phyloP scores from a whole-genome alignment of 768 basidiomycete species.

The Serendipita vermifera region DNA sequence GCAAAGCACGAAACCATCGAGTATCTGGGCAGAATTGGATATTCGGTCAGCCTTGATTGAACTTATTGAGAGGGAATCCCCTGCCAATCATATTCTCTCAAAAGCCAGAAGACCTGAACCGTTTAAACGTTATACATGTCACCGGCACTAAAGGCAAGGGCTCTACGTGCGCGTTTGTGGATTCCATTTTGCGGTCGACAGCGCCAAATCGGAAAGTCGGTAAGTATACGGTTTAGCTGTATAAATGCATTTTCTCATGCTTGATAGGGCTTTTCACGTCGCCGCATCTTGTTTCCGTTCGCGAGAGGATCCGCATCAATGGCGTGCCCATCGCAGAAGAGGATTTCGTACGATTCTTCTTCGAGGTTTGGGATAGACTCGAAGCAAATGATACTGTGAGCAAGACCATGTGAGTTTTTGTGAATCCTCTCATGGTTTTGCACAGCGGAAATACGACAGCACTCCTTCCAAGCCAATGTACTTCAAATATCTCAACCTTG shows the following conservation, averaged over 20 bases:
- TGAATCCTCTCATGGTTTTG: not conserved
- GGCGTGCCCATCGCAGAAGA: slow-evolving; percentile 81
- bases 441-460: slow-evolving; percentile 34
- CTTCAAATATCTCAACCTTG: slow-evolving; percentile 83
- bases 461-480: slow-evolving; percentile 75
- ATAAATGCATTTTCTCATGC: not conserved
- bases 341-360: slow-evolving; percentile 82
- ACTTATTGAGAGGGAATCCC: not conserved
- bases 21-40: slow-evolving; percentile 76
- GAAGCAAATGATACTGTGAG: slow-evolving; percentile 48
- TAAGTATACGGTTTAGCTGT: slow-evolving; percentile 24
- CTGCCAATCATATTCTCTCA: not conserved
- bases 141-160: slow-evolving; percentile 99
- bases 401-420: not conserved
- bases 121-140: slow-evolving; percentile 86
- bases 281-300: slow-evolving; percentile 88
- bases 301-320: slow-evolving; percentile 90
- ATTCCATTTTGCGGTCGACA: slow-evolving; percentile 69
- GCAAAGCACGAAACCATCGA: slow-evolving; percentile 85
- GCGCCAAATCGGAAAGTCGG: slow-evolving; percentile 71
- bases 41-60: slow-evolving; percentile 43
- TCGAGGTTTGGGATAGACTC: slow-evolving; percentile 87
- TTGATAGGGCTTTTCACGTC: slow-evolving; percentile 88
- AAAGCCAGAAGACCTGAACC: slow-evolving; percentile 78
- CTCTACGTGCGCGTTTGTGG: slow-evolving; percentile 87